Percentiles rank a stretch among this genome's conserved stretches.
Conservation (phyloP, 176 grass and related monocot genomes). For the Triticum timopheevii region DNA sequence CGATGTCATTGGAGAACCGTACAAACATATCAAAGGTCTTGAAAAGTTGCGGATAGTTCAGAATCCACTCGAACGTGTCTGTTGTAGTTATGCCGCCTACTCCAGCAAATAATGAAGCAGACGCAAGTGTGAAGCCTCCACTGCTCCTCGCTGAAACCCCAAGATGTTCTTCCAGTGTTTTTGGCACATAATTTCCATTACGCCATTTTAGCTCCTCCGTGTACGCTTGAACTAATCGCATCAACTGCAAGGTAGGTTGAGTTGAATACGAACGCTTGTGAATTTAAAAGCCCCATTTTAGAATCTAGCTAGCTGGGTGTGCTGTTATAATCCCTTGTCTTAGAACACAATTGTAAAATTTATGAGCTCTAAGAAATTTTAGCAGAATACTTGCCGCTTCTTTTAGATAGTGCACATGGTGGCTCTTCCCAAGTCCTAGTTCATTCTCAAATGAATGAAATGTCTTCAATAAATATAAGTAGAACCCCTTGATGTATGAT, state of each 20-base stretch:
- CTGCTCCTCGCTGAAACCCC: slow-evolving; percentile 25
- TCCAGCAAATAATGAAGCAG: slow-evolving; percentile 31
- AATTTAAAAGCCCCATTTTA: not conserved
- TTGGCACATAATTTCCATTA: slow-evolving; percentile 24
- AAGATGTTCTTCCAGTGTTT: slow-evolving; percentile 40
- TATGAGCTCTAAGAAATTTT: not conserved
- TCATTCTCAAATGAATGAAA: slow-evolving; percentile 38
- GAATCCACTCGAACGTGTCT: slow-evolving; percentile 28
- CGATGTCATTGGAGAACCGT: slow-evolving; percentile 45
- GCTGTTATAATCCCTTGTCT: not conserved
- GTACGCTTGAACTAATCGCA: slow-evolving; percentile 21
- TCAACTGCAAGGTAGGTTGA: slow-evolving; percentile 15
- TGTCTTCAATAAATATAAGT: slow-evolving; percentile 26
- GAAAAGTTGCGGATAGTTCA: slow-evolving; percentile 33
- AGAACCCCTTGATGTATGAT: slow-evolving; percentile 31
- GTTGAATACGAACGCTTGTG: not conserved
- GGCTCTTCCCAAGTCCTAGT: slow-evolving; percentile 24
- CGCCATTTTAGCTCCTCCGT: slow-evolving; percentile 44
- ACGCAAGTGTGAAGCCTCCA: not conserved
- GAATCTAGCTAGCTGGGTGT: not conserved
- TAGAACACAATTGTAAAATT: not conserved
- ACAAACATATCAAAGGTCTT: slow-evolving; percentile 24
- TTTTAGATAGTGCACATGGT: slow-evolving; percentile 35
- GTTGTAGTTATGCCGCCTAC: slow-evolving; percentile 10
- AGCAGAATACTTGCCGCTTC: slow-evolving; percentile 19